Base-by-base conservation (phyloP, 1,139 yeast genomes). In the Pichia sp. region DNA sequence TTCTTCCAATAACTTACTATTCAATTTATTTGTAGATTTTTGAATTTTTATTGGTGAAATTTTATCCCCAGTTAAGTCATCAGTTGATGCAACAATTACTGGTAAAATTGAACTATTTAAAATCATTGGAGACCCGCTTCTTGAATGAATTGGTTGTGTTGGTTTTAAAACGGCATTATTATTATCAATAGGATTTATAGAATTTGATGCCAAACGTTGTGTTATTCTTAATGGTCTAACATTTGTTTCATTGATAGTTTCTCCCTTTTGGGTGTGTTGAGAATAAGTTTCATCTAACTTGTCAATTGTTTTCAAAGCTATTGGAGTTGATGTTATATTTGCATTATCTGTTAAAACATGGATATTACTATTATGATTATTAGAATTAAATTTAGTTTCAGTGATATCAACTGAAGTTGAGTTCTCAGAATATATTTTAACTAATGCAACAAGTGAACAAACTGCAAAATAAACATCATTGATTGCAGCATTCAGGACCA, bases 401-500 rank as follows among this genome's bases (percentile, higher is more conserved):
- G n/a, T 35, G 6, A 12, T 10, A 24, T 30, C 26, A 23, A 32
- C 16, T 10, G 22, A 4, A 10, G 23, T 25, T 10, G 20, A 25
- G 12, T 45, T 45, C 10, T 48, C 50, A 40, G 82, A 48, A 31
- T 49, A 51, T 41, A 83, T 67, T 58, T 79, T 83, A 29, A 76
- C 80, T 6, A 71, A 66, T 29, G 77, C 69, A 29, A 85, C 64
- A 48, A 86, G 71, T 54, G 86, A 95, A 58, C 90, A 80, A 12
- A 87, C 74, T 1, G 89, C 73, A 56, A 82, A 82, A 12, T 82
- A 73, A 39, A 90, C 67, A 58, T 89, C 96, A 31, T 87, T 76
- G 10, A 87, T 69, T 0, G 97, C 83, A 26, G 90, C 79, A 63
- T 87, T 87, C 34, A 90, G 71, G 9, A 89, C 74, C 31, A 85